Evolutionary conservation across 2,329 filamentous ascomycete species (phyloP).

Genomic region (Periglandula ipomoeae): DNA sequence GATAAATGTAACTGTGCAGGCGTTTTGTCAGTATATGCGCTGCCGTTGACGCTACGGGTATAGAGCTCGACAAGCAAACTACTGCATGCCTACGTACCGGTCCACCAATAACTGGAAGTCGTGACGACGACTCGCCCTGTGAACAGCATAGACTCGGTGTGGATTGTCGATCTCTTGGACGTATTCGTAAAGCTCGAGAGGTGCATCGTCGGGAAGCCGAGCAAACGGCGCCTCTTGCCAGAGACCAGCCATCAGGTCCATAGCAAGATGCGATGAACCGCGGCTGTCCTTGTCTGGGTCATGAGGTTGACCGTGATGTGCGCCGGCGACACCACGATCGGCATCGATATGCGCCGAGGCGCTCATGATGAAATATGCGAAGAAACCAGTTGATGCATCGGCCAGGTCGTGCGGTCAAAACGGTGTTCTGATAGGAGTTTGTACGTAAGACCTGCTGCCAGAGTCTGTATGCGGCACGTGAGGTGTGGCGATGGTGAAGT

Average conservation of each 20-base stretch:
- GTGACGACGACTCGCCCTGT: slow-evolving; percentile 51
- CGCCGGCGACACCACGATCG: slow-evolving; percentile 5
- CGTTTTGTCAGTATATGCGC: background rate
- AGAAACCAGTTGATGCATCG: slow-evolving; percentile 6
- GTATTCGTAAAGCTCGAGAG: slow-evolving; percentile 44
- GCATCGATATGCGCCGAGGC: slow-evolving; percentile 8
- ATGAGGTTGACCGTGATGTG: slow-evolving; percentile 1
- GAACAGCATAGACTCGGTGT: slow-evolving; percentile 49
- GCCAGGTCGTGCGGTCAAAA: background rate
- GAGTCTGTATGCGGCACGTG: background rate
- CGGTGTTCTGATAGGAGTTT: background rate
- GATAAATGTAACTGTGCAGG: slow-evolving; percentile 57
- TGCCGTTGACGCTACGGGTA: background rate
- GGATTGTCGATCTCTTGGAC: slow-evolving; percentile 53
- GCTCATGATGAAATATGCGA: slow-evolving; percentile 7
- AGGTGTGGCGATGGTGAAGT: background rate
- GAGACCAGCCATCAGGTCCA: slow-evolving; percentile 45
- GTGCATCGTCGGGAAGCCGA: slow-evolving; percentile 51
- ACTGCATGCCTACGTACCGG: slow-evolving; percentile 35
- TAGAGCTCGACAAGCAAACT: background rate
- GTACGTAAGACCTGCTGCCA: background rate
- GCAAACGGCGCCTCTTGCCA: slow-evolving; percentile 55
- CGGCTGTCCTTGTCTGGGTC: slow-evolving; percentile 3
- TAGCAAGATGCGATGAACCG: slow-evolving; percentile 21
- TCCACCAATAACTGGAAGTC: slow-evolving; percentile 59